Evolutionary conservation across 768 basidiomycete species (phyloP).

Genomic region (Tylopilus vinaceipallidus): DNA sequence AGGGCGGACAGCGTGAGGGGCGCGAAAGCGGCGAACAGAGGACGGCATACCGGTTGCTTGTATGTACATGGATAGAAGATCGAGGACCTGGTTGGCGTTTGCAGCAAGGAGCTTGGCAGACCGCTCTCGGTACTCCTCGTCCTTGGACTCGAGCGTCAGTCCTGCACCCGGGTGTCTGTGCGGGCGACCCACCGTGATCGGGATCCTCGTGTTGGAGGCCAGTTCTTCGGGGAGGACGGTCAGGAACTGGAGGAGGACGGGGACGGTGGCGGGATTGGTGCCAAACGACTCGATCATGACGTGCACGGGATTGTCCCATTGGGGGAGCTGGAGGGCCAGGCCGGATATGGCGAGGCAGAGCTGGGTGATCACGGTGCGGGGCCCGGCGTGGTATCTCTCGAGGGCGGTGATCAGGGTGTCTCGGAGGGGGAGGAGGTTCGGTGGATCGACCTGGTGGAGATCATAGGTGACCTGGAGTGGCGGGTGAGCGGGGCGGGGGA

Average conservation of each 20-base stretch:
- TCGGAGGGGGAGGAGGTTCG: constrained; percentile 73
- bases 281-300: constrained; percentile 85
- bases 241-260: constrained; percentile 83
- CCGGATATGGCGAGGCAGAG: constrained; percentile 88
- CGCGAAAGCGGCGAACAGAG: neutral
- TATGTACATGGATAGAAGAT: constrained; percentile 83
- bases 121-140: constrained; percentile 70
- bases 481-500: constrained; percentile 32
- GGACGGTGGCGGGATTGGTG: constrained; percentile 78
- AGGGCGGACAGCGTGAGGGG: neutral
- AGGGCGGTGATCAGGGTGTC: constrained; percentile 85
- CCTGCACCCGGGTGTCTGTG: neutral
- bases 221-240: constrained; percentile 90
- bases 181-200: constrained; percentile 69
- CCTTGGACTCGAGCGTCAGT: constrained; percentile 41
- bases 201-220: constrained; percentile 79
- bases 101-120: constrained; percentile 58
- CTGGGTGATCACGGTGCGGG: constrained; percentile 82
- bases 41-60: constrained; percentile 72
- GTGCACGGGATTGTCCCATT: constrained; percentile 81
- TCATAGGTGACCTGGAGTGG: constrained; percentile 85
- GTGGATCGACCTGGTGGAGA: constrained; percentile 78
- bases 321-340: constrained; percentile 83
- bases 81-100: constrained; percentile 70
- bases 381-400: constrained; percentile 68